A percentile compares a stretch with the other conserved stretches of the same genome.
Evolutionary conservation across 108 stramenopile species (phyloP).

Genomic region (Pseudonitzschia multiseries): DNA sequence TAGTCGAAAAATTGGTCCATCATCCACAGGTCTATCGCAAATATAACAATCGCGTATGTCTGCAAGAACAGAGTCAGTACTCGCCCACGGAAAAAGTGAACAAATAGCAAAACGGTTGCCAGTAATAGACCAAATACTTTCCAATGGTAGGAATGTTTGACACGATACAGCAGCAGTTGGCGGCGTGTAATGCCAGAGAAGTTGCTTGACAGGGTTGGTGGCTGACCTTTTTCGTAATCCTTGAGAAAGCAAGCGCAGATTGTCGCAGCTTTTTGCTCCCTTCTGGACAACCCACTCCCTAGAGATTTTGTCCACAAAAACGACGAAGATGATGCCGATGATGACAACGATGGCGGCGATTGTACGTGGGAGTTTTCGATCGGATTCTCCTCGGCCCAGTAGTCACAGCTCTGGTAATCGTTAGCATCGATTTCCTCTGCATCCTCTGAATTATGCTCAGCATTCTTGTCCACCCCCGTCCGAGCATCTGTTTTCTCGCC

Average conservation of each 20-base stretch:
- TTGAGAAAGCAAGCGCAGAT: constrained; percentile 36
- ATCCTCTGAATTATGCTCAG: background rate
- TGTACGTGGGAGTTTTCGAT: background rate
- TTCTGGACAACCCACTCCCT: constrained; percentile 3
- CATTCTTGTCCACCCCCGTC: no score
- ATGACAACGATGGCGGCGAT: background rate
- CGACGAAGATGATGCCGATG: background rate
- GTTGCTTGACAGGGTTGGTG: constrained; percentile 30
- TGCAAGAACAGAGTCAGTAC: constrained; percentile 20
- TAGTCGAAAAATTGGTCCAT: background rate
- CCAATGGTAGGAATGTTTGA: constrained; percentile 22
- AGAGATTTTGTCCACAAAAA: background rate
- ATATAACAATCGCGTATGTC: constrained; percentile 7
- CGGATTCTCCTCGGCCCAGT: background rate
- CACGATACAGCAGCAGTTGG: constrained; percentile 27
- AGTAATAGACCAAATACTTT: constrained; percentile 7
- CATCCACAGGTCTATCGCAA: constrained; percentile 23
- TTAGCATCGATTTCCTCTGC: background rate
- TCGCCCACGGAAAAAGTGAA: constrained; percentile 4
- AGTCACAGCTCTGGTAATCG: background rate
- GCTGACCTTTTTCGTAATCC: constrained; percentile 39
- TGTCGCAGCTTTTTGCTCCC: constrained; percentile 12
- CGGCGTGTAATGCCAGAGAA: constrained; percentile 18
- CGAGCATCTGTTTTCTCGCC: no score
- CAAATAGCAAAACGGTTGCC: constrained; percentile 37